Percentiles rank a stretch among this genome's conserved stretches.
Conservation (phyloP, 2,329 filamentous ascomycete species). For the Paradendryphiella salina region DNA sequence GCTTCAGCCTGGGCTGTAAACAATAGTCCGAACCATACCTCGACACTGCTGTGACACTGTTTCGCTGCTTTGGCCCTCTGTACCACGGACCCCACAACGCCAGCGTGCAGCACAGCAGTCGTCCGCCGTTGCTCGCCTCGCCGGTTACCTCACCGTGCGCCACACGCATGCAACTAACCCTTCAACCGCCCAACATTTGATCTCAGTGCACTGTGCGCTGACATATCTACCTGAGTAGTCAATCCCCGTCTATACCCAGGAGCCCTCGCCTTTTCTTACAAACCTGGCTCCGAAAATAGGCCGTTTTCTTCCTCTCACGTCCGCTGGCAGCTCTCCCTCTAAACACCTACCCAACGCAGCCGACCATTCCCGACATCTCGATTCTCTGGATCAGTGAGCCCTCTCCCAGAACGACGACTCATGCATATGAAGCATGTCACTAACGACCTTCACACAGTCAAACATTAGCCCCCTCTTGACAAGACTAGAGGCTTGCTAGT, state of each 20-base stretch:
- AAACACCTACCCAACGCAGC: constrained; percentile 7
- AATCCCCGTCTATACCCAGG: constrained; percentile 33
- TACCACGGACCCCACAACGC: constrained; percentile 39
- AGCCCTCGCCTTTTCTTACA: constrained; percentile 24
- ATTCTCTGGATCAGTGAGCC: constrained; percentile 35
- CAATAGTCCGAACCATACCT: constrained; percentile 27
- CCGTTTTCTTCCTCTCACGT: constrained; percentile 24
- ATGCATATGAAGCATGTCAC: constrained; percentile 25
- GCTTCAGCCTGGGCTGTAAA: constrained; percentile 25
- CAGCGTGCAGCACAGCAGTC: constrained; percentile 38
- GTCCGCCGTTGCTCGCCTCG: constrained; percentile 41
- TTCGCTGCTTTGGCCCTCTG: constrained; percentile 38
- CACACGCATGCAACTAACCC: constrained; percentile 44
- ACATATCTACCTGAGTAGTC: constrained; percentile 30
- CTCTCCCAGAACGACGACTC: constrained; percentile 19
- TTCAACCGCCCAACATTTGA: constrained; percentile 31
- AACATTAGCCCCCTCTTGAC: constrained; percentile 32
- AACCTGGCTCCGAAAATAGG: constrained; percentile 26
- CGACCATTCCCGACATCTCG: constrained; percentile 8
- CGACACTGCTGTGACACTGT: constrained; percentile 40
- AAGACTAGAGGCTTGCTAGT: constrained; percentile 38
- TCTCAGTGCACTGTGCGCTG: constrained; percentile 30
- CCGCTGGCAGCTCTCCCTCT: constrained; percentile 26
- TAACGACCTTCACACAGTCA: constrained; percentile 41
- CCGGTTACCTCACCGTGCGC: constrained; percentile 40